A percentile compares a stretch with the other conserved stretches of the same genome.
Evolutionary conservation across 192 early-diverging fungal species (phyloP).

Genomic region (Chytriomyces sp.): DNA sequence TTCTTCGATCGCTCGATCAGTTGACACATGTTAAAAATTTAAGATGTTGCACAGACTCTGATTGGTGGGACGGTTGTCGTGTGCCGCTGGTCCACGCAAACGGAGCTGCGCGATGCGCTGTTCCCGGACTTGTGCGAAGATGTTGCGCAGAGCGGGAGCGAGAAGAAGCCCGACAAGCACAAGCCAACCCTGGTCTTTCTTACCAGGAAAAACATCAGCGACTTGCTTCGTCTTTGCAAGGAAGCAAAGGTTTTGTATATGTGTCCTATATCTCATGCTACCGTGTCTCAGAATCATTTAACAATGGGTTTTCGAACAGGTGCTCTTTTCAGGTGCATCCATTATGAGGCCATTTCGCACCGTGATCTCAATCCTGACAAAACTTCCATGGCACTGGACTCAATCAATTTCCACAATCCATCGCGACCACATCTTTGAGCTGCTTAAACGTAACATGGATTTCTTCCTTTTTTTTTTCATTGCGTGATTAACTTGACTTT

Average conservation of each 20-base stretch:
- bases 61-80: constrained; percentile 68
- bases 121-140: constrained; percentile 37
- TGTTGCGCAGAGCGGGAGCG: neutral
- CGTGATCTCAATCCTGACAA: constrained; percentile 71
- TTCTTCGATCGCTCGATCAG: too few relatives aligned
- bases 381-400: constrained; percentile 76
- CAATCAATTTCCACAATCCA: constrained; percentile 66
- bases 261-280: too few relatives aligned
- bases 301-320: constrained; percentile 44
- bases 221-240: constrained; percentile 68
- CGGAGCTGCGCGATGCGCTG: constrained; percentile 41
- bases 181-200: constrained; percentile 41
- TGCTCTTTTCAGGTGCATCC: constrained; percentile 76
- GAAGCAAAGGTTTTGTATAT: constrained; percentile 71
- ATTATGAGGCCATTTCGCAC: constrained; percentile 79
- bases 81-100: constrained; percentile 41
- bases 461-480: neutral
- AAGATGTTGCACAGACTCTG: constrained; percentile 42
- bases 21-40: too few relatives aligned
- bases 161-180: neutral
- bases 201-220: constrained; percentile 75
- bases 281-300: neutral
- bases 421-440: constrained; percentile 75
- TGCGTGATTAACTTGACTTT: constrained; percentile 2
- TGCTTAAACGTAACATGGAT: constrained; percentile 57